These are phyloP conservation scores for Dictyostelium intermedium DNA, from an alignment of 78 protist genomes.

Conservation along the genomic window DNA sequence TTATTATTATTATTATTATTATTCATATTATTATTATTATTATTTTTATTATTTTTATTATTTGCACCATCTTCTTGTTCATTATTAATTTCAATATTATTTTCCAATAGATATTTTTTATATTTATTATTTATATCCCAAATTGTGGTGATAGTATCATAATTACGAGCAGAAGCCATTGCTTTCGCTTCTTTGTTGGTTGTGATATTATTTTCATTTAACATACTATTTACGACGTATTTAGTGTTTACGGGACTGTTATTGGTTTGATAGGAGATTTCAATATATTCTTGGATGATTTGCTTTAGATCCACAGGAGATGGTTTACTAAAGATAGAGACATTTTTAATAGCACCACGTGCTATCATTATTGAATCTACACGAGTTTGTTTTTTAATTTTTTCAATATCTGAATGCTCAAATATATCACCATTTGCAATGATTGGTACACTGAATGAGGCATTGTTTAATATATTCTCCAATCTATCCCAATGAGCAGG, in stretches of 20 bases:
- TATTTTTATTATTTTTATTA: background rate
- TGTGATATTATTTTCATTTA: background rate
- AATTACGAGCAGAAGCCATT: background rate
- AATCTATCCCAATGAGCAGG: slow-evolving; percentile 75
- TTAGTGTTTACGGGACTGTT: slow-evolving; percentile 25
- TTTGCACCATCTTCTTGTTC: background rate
- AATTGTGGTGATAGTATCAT: background rate
- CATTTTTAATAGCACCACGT: slow-evolving; percentile 69
- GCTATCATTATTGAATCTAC: slow-evolving; percentile 80
- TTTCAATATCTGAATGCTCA: slow-evolving; percentile 27
- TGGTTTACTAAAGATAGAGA: slow-evolving; percentile 27
- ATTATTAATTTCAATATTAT: background rate
- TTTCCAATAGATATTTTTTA: background rate
- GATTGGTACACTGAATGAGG: slow-evolving; percentile 61
- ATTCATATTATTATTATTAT: background rate
- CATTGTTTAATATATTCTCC: slow-evolving; percentile 24
- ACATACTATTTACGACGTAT: slow-evolving; percentile 17
- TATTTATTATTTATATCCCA: background rate
- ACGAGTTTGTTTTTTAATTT: background rate
- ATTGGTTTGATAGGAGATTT: background rate
- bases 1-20: no score
- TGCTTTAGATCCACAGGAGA: background rate
- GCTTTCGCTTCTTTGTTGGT: background rate
- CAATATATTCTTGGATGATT: slow-evolving; percentile 21
- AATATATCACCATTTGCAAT: slow-evolving; percentile 82